Base-by-base conservation (phyloP, 2,329 filamentous ascomycete genomes). In the Plenodomus lindquistii region DNA sequence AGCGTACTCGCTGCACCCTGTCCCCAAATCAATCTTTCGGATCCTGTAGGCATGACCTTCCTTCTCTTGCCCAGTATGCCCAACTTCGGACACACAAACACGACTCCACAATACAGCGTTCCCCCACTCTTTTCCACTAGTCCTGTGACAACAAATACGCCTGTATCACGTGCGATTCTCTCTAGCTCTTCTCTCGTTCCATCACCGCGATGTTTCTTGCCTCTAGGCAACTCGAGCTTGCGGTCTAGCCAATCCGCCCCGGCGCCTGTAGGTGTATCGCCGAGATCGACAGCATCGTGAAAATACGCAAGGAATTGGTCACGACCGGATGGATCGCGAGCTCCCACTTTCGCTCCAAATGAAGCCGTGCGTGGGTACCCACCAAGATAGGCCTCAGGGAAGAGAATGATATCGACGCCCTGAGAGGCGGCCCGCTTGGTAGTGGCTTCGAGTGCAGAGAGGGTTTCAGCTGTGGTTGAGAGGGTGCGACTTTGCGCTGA, bases 31-130 rank as follows among this genome's bases (percentile, higher is more conserved):
- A 96, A 77, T 34, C 92, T 83, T 66, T 97, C 92, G 0, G 82
- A 83, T 1, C 85, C 91, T 0, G 92, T 96, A 77, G 92, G 93
- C 85, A 96, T 93, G 18, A 97, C 89, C 73, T 97, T 97, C 64
- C 92, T 80, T 56, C 92, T 82, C 79, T 97, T 97, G 17, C 91
- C 92, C 17, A 96, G 68, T 7, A 88, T 68, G 4, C 92, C 92
- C 39, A 81, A 67, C 36, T 73, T 76, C 0, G 92, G 91, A 69
- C 89, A 91, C 0, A 96, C 86, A 66, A 94, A 96, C 4, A 96
- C 80, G 1, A 83, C 89, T 2, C 84, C 79, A 70, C 92, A 97
- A 69, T 96, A 97, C 42, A 97, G 69, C 52, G 87, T 93, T 0
- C 92, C 92, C 0, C 87, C 92, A 1, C 85, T 81, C 59, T 82